These are phyloP conservation scores for Didymella keratinophila DNA, from an alignment of 2,329 filamentous ascomycete genomes.

Conservation along the genomic window DNA sequence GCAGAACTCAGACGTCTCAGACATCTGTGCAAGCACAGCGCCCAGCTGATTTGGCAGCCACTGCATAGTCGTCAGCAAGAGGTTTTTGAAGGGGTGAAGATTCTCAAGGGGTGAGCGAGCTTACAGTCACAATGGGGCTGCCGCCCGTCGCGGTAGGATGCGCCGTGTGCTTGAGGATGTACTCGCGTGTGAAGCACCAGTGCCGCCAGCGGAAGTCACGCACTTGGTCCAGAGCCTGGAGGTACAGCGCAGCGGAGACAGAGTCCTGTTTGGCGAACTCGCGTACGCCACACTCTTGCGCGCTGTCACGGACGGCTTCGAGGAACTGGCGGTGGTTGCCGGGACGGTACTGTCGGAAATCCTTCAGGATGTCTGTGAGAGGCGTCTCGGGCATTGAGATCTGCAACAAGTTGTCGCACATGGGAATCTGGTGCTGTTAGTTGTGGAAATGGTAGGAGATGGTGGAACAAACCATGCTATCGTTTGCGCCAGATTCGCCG, in stretches of 20 bases:
- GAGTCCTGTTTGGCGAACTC: constrained; percentile 71
- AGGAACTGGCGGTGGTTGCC: constrained; percentile 89
- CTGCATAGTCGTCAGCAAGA: constrained; percentile 33
- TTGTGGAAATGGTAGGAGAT: neutral
- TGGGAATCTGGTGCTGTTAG: constrained; percentile 66
- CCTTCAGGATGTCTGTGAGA: constrained; percentile 83
- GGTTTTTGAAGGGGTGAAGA: neutral
- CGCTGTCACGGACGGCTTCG: constrained; percentile 67
- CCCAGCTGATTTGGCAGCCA: constrained; percentile 84
- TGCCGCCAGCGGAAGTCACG: constrained; percentile 84
- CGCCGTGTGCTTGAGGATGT: constrained; percentile 78
- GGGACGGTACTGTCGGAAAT: constrained; percentile 89
- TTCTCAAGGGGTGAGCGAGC: neutral
- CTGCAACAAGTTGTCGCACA: constrained; percentile 86
- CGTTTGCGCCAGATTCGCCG: constrained; percentile 92
- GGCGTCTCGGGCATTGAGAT: constrained; percentile 89
- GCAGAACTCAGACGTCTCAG: constrained; percentile 61
- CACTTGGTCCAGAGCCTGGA: constrained; percentile 71
- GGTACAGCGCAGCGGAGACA: constrained; percentile 57
- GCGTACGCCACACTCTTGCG: constrained; percentile 63
- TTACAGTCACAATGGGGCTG: constrained; percentile 76
- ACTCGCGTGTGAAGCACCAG: constrained; percentile 86
- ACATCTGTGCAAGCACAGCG: constrained; percentile 77
- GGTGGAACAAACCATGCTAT: constrained; percentile 72
- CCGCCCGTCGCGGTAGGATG: constrained; percentile 83